These are phyloP conservation scores for Ophiostoma perfectum DNA, from an alignment of 2,329 filamentous ascomycete genomes.

Conservation along the genomic window DNA sequence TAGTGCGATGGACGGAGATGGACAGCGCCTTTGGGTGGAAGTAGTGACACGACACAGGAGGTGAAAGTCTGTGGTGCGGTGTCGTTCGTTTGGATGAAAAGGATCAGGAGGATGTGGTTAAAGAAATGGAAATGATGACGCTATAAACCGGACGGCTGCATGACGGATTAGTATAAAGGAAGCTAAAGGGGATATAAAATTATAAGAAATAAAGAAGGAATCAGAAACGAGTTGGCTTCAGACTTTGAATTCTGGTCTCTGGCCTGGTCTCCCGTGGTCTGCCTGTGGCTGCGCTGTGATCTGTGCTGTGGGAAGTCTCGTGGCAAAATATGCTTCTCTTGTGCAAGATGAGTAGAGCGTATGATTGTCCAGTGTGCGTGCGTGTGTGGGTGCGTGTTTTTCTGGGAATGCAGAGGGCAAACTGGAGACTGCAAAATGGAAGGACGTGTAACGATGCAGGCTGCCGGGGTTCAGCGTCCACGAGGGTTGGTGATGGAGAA, in stretches of 20 bases:
- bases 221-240: neutral
- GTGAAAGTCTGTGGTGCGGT: neutral
- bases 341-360: slow-evolving; percentile 13
- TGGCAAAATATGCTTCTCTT: slow-evolving; percentile 5
- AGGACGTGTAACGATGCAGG: slow-evolving; percentile 21
- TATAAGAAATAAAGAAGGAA: neutral
- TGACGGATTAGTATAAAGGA: slow-evolving; percentile 24
- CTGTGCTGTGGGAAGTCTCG: neutral
- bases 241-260: neutral
- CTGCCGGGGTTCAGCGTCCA: slow-evolving; percentile 15
- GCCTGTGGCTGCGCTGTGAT: neutral
- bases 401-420: neutral
- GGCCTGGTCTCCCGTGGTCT: neutral
- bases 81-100: neutral
- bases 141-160: slow-evolving; percentile 36
- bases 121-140: slow-evolving; percentile 19
- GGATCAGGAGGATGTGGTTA: neutral
- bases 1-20: neutral
- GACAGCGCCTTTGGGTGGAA: neutral
- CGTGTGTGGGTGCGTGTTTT: neutral
- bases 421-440: neutral
- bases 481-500: slow-evolving; percentile 7
- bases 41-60: neutral
- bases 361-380: neutral
- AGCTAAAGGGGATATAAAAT: neutral